Percentiles rank a stretch among this genome's conserved stretches.
Evolutionary conservation across 192 early-diverging fungal species (phyloP).

Genomic region (Rhizoclosmatium globosum): DNA sequence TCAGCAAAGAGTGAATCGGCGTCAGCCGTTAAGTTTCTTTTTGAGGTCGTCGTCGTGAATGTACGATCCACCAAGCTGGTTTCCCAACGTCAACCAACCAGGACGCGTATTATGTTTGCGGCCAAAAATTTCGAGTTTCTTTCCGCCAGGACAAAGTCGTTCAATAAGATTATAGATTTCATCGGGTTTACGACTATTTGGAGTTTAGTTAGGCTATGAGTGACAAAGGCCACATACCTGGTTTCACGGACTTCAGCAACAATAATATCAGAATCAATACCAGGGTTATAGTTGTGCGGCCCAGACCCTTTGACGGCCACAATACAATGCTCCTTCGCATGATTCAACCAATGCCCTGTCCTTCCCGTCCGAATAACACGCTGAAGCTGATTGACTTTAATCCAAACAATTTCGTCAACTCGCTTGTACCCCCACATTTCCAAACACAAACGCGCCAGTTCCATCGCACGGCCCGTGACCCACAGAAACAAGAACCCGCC

Average conservation of each 20-base stretch:
- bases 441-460: slow-evolving; percentile 54
- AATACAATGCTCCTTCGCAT: slow-evolving; percentile 72
- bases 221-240: background rate
- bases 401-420: slow-evolving; percentile 71
- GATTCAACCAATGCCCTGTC: slow-evolving; percentile 75
- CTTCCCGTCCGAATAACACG: slow-evolving; percentile 63
- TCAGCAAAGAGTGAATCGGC: too few species aligned
- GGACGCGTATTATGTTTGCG: slow-evolving; percentile 64
- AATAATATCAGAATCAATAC: slow-evolving; percentile 64
- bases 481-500: slow-evolving; percentile 66
- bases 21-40: background rate
- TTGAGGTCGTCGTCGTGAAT: slow-evolving; percentile 62
- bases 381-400: slow-evolving; percentile 69
- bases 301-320: slow-evolving; percentile 64
- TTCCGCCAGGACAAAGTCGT: slow-evolving; percentile 60
- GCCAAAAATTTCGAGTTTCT: slow-evolving; percentile 73
- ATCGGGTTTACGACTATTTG: slow-evolving; percentile 70
- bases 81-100: slow-evolving; percentile 72
- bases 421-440: slow-evolving; percentile 48
- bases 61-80: slow-evolving; percentile 65
- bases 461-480: slow-evolving; percentile 74
- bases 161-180: slow-evolving; percentile 69
- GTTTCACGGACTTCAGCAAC: slow-evolving; percentile 58
- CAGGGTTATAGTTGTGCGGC: slow-evolving; percentile 38
- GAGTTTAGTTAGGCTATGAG: background rate